Conservation (phyloP, 441 rosid genomes). For the Iberis amara region DNA sequence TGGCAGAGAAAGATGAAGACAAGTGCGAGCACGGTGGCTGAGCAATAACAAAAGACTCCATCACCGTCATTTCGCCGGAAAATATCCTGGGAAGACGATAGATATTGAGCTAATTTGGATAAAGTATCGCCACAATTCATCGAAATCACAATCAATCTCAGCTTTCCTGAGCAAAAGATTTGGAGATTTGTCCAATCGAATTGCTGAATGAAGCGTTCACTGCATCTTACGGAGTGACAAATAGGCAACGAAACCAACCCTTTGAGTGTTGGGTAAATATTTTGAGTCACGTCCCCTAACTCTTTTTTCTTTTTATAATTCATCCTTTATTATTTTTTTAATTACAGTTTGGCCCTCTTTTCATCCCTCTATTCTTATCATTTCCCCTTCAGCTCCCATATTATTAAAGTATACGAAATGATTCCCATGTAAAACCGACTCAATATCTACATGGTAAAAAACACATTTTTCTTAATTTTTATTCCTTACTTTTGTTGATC, state of each 20-base stretch:
- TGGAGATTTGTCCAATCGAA: not conserved
- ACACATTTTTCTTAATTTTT: too few species aligned
- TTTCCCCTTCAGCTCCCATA: too few species aligned
- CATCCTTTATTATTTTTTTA: not conserved
- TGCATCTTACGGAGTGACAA: not conserved
- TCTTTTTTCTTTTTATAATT: not conserved
- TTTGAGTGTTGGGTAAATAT: not conserved
- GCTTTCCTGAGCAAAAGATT: constrained; percentile 1
- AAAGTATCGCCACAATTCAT: constrained; percentile 21
- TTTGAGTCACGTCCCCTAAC: constrained; percentile 4
- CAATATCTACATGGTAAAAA: too few species aligned
- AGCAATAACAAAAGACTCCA: constrained; percentile 29
- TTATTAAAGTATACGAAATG: too few species aligned
- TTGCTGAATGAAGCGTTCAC: too few species aligned
- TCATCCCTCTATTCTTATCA: too few species aligned
- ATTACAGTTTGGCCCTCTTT: not conserved
- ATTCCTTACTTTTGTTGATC: too few species aligned
- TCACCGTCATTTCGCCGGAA: constrained; percentile 31
- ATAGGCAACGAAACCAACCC: not conserved
- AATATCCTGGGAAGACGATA: constrained; percentile 21
- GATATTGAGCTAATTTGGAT: constrained; percentile 10
- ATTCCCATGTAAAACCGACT: too few species aligned
- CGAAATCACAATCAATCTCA: constrained; percentile 1
- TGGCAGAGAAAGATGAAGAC: constrained; percentile 38
- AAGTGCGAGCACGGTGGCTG: constrained; percentile 38